Evolutionary conservation across 2,329 filamentous ascomycete species (phyloP).

Genomic region (Colletotrichum tabaci): DNA sequence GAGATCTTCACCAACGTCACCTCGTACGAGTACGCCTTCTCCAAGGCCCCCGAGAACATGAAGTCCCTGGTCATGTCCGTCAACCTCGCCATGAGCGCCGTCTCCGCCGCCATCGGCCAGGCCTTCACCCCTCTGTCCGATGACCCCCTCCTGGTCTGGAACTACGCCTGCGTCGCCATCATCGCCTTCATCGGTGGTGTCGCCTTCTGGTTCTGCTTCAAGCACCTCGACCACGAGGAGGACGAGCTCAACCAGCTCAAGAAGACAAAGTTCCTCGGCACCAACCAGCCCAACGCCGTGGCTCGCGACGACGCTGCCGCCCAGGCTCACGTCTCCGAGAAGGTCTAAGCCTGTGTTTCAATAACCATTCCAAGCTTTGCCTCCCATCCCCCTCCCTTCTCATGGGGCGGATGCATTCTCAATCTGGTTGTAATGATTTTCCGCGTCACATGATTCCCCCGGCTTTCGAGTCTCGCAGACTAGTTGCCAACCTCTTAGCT

Average conservation of each 20-base stretch:
- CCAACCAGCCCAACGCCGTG: slow-evolving; percentile 53
- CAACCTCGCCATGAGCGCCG: slow-evolving; percentile 79
- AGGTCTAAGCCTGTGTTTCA: slow-evolving; percentile 19
- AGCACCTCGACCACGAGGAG: slow-evolving; percentile 76
- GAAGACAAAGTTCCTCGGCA: slow-evolving; percentile 59
- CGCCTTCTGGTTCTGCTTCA: slow-evolving; percentile 79
- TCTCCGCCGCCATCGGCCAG: slow-evolving; percentile 80
- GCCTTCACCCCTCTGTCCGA: slow-evolving; percentile 73
- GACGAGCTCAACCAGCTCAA: slow-evolving; percentile 77
- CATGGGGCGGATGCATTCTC: neutral
- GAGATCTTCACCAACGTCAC: slow-evolving; percentile 71
- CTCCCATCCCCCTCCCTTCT: neutral
- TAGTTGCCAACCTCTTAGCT: slow-evolving; percentile 28
- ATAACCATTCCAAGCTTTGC: neutral
- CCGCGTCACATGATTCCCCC: slow-evolving; percentile 42
- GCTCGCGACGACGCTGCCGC: slow-evolving; percentile 18
- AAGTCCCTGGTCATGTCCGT: slow-evolving; percentile 80
- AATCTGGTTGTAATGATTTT: slow-evolving; percentile 39
- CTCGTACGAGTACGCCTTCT: slow-evolving; percentile 82
- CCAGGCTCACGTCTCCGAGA: slow-evolving; percentile 18
- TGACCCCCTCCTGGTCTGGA: slow-evolving; percentile 79
- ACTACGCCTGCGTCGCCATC: slow-evolving; percentile 76
- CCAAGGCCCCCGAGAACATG: slow-evolving; percentile 86
- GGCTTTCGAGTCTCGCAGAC: slow-evolving; percentile 28
- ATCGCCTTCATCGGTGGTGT: slow-evolving; percentile 74